These are phyloP conservation scores for Aspergillus sp. DNA, from an alignment of 2,329 filamentous ascomycete genomes.

Conservation along the genomic window DNA sequence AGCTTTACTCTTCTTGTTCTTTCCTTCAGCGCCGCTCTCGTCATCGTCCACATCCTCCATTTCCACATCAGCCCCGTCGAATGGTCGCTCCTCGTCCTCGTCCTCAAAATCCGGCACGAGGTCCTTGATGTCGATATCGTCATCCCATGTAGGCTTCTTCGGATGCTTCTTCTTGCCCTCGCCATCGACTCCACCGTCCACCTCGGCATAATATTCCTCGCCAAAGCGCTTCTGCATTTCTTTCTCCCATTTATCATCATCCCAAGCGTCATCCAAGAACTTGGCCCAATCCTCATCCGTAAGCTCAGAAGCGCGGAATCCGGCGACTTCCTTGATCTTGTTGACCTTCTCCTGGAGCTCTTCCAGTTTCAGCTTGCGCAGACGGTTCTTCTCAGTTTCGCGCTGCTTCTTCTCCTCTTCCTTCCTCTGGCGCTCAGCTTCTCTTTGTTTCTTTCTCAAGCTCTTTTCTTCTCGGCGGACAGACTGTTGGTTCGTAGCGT, in stretches of 20 bases:
- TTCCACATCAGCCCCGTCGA: constrained; percentile 58
- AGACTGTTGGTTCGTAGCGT: constrained; percentile 75
- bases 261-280: constrained; percentile 84
- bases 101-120: constrained; percentile 86
- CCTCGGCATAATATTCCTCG: constrained; percentile 81
- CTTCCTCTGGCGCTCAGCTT: constrained; percentile 72
- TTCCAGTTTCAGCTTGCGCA: constrained; percentile 85
- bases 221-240: constrained; percentile 88
- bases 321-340: constrained; percentile 86
- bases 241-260: constrained; percentile 83
- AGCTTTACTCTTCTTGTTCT: constrained; percentile 44
- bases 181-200: constrained; percentile 43
- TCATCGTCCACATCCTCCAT: constrained; percentile 38
- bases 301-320: constrained; percentile 64
- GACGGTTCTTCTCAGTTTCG: constrained; percentile 75
- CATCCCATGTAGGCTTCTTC: constrained; percentile 90
- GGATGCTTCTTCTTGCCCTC: constrained; percentile 57
- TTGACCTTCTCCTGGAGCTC: constrained; percentile 83
- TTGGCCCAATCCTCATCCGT: constrained; percentile 78
- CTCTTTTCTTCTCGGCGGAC: constrained; percentile 81
- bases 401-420: constrained; percentile 74
- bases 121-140: constrained; percentile 96
- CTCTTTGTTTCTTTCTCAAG: constrained; percentile 72
- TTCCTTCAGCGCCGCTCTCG: constrained; percentile 36
- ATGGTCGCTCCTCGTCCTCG: constrained; percentile 47